Base-by-base conservation (phyloP, 2,329 filamentous ascomycete genomes). In the Cordyceps militaris region DNA sequence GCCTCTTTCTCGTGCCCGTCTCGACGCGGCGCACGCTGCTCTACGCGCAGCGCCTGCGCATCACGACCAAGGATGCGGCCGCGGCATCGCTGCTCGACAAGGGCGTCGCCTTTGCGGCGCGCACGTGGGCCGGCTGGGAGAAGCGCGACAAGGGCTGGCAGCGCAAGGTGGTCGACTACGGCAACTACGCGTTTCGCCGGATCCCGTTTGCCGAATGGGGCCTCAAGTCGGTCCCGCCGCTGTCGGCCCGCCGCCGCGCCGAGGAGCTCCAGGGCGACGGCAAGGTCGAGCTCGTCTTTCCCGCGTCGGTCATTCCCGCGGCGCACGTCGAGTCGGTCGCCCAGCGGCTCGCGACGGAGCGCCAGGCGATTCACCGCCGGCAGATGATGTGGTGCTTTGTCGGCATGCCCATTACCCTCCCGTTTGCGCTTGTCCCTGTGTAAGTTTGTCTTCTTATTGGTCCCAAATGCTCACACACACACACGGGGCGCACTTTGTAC, bases 171-270 rank as follows among this genome's bases (percentile, higher is more conserved):
- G 93, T 94, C 54, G 79, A 82, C 59, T 95, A 93, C 71, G 94
- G 94, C 57, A 97, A 99, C 74, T 78, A 84, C 50, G 84, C 90
- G 16, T 83, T 99, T 61, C 86, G 89, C 65, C 84, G 90, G 61
- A 96, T 99, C 66, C 89, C 94, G 3, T 97, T 89, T 70, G 89
- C 97, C 74, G 94, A 99, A 86, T 99, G 94, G 94, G 91, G 90
- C 0, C 79, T 99, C 64, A 97, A 97, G 76, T 96, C 91, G 36
- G 86, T 99, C 54, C 94, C 94, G 46, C 87, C 92, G 23, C 78
- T 96, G 64, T 90, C 85, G 43, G 76, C 83, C 58, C 81, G 83
- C 63, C 80, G 85, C 59, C 80, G 82, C 64, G 76, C 81, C 50
- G 84, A 89, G 54, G 84, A 88, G 64, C 66, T 85, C 23, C 71